These are phyloP conservation scores for Penicillium expansum DNA, from an alignment of 2,329 filamentous ascomycete genomes.

Conservation along the genomic window DNA sequence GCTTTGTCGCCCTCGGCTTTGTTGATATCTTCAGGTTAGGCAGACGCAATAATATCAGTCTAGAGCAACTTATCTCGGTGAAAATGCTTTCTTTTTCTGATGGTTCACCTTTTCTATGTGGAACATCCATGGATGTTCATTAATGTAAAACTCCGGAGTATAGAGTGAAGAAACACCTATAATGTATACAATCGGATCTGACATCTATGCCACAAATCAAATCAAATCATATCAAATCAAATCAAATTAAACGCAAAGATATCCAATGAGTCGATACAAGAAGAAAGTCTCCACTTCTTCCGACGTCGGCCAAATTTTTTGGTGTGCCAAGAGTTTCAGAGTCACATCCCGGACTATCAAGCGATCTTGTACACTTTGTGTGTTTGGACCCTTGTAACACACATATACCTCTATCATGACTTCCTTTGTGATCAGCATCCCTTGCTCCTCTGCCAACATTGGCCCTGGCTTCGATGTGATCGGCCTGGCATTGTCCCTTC, in stretches of 20 bases:
- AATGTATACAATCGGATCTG: neutral
- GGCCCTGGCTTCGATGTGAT: conserved; percentile 98
- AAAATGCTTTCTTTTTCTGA: neutral
- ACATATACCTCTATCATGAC: conserved; percentile 15
- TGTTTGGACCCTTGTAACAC: neutral
- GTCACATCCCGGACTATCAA: conserved; percentile 12
- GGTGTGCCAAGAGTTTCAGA: conserved; percentile 23
- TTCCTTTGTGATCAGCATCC: conserved; percentile 71
- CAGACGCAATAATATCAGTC: neutral
- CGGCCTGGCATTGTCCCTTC: conserved; percentile 85
- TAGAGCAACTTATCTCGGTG: neutral
- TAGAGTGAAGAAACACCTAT: neutral
- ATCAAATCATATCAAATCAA: neutral
- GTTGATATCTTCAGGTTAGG: neutral
- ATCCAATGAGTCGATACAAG: neutral
- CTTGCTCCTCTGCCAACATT: conserved; percentile 96
- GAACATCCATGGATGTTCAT: neutral
- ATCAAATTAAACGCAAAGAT: neutral
- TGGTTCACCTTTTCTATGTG: neutral
- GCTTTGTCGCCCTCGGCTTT: neutral
- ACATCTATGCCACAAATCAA: neutral
- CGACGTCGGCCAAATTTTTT: conserved; percentile 25
- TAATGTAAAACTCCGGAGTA: neutral
- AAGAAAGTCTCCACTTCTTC: conserved; percentile 12
- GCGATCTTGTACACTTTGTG: neutral